These are phyloP conservation scores for Oryza coarctata DNA, from an alignment of 176 grass and related monocot genomes.

Conservation along the genomic window DNA sequence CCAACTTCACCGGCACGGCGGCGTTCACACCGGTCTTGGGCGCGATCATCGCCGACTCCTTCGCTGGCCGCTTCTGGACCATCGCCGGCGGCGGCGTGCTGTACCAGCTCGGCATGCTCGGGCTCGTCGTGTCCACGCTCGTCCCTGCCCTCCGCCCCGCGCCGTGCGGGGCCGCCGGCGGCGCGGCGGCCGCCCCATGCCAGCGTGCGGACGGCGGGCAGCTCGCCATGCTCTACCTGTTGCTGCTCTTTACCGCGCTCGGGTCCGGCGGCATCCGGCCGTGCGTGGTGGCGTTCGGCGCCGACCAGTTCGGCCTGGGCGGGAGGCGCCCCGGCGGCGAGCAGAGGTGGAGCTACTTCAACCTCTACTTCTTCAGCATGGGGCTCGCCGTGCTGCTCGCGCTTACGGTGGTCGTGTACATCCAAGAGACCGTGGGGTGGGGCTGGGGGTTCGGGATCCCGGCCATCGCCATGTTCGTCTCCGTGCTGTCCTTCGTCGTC, in stretches of 20 bases:
- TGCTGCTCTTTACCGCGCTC: conserved; percentile 45
- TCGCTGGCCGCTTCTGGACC: conserved; percentile 72
- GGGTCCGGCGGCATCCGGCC: conserved; percentile 73
- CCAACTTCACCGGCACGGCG: conserved; percentile 62
- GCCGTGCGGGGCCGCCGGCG: neutral
- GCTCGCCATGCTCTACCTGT: conserved; percentile 55
- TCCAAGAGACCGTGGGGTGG: no score
- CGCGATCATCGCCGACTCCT: conserved; percentile 65
- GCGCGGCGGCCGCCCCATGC: conserved; percentile 1
- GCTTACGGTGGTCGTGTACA: no score
- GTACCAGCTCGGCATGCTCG: conserved; percentile 65
- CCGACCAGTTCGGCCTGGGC: conserved; percentile 62
- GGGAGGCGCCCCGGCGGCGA: no score
- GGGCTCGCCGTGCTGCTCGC: no score
- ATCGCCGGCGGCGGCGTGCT: conserved; percentile 52
- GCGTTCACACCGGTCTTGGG: conserved; percentile 67
- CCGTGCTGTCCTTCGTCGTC: no score
- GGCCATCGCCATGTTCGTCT: no score
- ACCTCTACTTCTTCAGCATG: no score
- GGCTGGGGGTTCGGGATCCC: no score
- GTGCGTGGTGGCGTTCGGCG: conserved; percentile 81
- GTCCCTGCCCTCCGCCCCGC: conserved; percentile 47
- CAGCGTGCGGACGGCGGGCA: conserved; percentile 34
- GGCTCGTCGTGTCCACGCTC: conserved; percentile 53
- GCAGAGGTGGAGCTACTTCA: no score